These are phyloP conservation scores for Gardenia jasminoides DNA, from an alignment of 257 asterid genomes.

Conservation along the genomic window DNA sequence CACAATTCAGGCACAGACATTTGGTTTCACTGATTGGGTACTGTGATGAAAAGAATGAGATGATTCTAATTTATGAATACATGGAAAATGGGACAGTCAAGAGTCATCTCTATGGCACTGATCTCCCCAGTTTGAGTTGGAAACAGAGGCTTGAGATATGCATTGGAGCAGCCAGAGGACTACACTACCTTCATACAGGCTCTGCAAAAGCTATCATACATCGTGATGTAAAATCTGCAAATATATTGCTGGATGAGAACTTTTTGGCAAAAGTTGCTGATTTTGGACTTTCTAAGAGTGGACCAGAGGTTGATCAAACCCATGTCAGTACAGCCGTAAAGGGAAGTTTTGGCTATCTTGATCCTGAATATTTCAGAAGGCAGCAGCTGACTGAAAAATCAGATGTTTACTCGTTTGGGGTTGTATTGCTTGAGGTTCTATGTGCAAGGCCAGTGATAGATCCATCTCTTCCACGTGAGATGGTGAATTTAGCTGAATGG, in stretches of 20 bases:
- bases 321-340: slow-evolving; percentile 88
- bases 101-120: slow-evolving; percentile 64
- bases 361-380: slow-evolving; percentile 82
- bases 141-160: slow-evolving; percentile 80
- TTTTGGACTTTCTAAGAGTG: slow-evolving; percentile 78
- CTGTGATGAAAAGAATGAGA: slow-evolving; percentile 75
- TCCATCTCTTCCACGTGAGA: slow-evolving; percentile 75
- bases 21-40: slow-evolving; percentile 78
- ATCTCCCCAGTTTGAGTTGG: slow-evolving; percentile 60
- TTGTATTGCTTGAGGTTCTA: slow-evolving; percentile 65
- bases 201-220: slow-evolving; percentile 68
- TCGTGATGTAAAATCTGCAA: slow-evolving; percentile 83
- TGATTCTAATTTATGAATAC: slow-evolving; percentile 74
- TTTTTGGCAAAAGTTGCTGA: slow-evolving; percentile 80
- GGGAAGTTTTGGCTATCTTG: slow-evolving; percentile 79
- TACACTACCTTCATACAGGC: slow-evolving; percentile 86
- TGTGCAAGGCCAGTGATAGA: slow-evolving; percentile 87
- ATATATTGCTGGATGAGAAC: slow-evolving; percentile 80
- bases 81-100: slow-evolving; percentile 86
- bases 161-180: slow-evolving; percentile 79
- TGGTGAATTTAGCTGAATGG: slow-evolving; percentile 88
- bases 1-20: slow-evolving; percentile 81
- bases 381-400: slow-evolving; percentile 80
- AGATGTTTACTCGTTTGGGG: slow-evolving; percentile 78
- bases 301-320: slow-evolving; percentile 83